Base-by-base conservation (phyloP, 495 filamentous ascomycete species). In the Neurospora africana region DNA sequence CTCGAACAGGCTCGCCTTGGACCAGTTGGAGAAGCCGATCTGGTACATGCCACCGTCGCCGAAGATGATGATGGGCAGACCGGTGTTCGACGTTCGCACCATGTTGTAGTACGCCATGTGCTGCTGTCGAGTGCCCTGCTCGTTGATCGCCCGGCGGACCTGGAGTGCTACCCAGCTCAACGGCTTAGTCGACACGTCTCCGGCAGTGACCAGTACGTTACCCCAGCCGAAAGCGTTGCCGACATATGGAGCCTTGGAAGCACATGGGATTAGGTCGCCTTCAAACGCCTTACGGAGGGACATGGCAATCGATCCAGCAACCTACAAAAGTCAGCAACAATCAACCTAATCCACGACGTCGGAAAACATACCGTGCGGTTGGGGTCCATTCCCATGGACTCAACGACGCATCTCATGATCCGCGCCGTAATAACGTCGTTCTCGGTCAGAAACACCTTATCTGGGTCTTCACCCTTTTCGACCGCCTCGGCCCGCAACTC, bases 1-100 rank as follows among this genome's bases (percentile, higher is more conserved):
- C 17, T 81, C 69, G 67, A 82, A 84, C 67, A 86, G 71, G 5
- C 78, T 78, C 9, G 79, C 80, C 69, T 83, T 84, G 53, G 76
- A 44, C 84, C 84, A 86, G 72, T 85, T 85, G 10, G 79, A 82
- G 69, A 83, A 83, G 17, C 76, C 79, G 13, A 84, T 68, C 76
- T 83, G 76, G 3, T 76, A 71, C 79, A 83, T 83, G 68, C 76
- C 78, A 5, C 80, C 75, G 41, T 83, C 79, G 2, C 83, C 84
- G 53, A 83, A 82, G 8, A 85, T 75, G 5, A 79, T 72, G 35
- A 78, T 77, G 19, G 78, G 76, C 70, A 75, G 67, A 9, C 74
- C 73, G 13, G 47, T 41, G 8, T 75, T 69, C 1, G 73, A 74
- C 6, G 67, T 71, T 0, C 77, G 73, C 38, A 78, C 75, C 69